Conservation (phyloP, 805 yeast genomes). For the Schwanniomyces pseudopolymorphus region DNA sequence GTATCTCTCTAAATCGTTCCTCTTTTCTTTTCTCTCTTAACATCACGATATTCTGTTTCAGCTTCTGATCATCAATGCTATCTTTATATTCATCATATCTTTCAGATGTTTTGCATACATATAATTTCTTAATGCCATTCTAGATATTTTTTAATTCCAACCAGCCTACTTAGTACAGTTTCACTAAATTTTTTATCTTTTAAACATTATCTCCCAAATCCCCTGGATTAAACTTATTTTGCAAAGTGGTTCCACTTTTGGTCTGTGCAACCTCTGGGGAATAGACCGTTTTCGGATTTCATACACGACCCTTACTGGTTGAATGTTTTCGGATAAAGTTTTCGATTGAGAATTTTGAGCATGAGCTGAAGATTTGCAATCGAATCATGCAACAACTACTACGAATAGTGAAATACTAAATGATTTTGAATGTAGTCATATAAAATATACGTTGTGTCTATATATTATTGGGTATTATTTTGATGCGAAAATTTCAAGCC, state of each 20-base stretch:
- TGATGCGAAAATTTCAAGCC: slow-evolving; percentile 36
- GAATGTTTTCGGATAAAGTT: neutral
- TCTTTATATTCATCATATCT: slow-evolving; percentile 11
- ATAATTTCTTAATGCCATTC: slow-evolving; percentile 43
- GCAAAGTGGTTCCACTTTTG: neutral
- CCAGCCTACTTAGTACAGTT: too few species aligned
- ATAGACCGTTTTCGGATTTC: neutral
- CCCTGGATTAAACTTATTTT: neutral
- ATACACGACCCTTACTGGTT: neutral
- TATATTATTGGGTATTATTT: slow-evolving; percentile 5
- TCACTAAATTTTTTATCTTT: too few species aligned
- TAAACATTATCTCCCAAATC: neutral
- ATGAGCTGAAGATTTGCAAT: too few species aligned
- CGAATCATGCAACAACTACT: too few species aligned
- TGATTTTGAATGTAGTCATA: neutral
- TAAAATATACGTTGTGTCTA: slow-evolving; percentile 4
- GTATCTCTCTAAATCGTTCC: neutral
- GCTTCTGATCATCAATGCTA: neutral
- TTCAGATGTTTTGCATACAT: slow-evolving; percentile 38
- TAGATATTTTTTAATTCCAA: neutral
- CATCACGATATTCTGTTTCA: neutral
- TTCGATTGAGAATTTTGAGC: neutral
- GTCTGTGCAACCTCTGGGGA: neutral
- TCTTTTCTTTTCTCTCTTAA: neutral
- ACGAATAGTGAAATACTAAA: too few species aligned